phyloP scores from a whole-genome alignment of 1,284 basidiomycete genomes.

The Caloboletus inedulis region DNA sequence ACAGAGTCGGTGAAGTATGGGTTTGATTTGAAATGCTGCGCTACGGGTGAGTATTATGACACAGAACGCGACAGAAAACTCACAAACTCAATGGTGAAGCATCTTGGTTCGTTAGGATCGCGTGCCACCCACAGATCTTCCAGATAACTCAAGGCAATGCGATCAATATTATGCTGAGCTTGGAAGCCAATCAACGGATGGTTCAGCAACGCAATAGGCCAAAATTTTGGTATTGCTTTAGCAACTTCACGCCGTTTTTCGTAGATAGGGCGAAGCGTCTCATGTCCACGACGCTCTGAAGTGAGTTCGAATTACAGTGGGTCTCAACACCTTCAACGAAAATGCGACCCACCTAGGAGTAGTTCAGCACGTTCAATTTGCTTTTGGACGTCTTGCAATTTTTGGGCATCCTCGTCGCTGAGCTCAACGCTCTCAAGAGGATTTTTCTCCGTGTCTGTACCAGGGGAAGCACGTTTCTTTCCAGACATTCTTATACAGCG shows the following conservation, averaged over 20 bases:
- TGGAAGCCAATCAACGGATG: conserved; percentile 57
- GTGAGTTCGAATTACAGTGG: conserved; percentile 10
- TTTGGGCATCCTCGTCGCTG: conserved; percentile 63
- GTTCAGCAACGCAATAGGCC: conserved; percentile 76
- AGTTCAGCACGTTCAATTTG: conserved; percentile 67
- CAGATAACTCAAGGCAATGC: conserved; percentile 69
- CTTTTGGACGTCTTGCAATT: conserved; percentile 59
- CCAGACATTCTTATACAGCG: conserved; percentile 36
- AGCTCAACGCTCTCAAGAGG: conserved; percentile 64
- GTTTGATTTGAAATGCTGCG: conserved; percentile 78
- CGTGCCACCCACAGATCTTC: conserved; percentile 78
- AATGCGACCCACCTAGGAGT: conserved; percentile 55
- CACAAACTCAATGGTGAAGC: conserved; percentile 79
- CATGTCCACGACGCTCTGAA: conserved; percentile 61
- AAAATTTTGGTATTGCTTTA: conserved; percentile 71
- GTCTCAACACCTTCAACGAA: neutral
- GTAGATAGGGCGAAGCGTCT: conserved; percentile 57
- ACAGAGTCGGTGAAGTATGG: conserved; percentile 73
- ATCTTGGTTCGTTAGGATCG: conserved; percentile 62
- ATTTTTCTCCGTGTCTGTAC: conserved; percentile 65
- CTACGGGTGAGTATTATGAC: conserved; percentile 7
- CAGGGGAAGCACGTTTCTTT: conserved; percentile 73
- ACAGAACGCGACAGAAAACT: conserved; percentile 34
- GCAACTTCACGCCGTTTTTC: conserved; percentile 63
- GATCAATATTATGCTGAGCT: conserved; percentile 66